Conservation (phyloP, 345 rosid genomes). For the Noccaea caerulescens region DNA sequence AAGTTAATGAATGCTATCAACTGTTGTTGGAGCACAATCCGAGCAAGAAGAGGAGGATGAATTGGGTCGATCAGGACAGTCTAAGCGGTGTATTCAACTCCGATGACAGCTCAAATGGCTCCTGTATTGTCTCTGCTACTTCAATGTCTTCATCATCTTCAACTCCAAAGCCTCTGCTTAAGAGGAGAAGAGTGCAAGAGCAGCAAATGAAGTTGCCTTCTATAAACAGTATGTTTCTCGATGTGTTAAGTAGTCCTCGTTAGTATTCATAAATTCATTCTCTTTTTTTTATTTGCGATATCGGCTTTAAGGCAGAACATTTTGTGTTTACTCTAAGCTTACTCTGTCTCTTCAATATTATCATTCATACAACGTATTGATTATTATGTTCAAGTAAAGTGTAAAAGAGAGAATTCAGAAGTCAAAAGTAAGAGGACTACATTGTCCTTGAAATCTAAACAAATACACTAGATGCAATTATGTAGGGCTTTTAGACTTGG, state of each 20-base stretch:
- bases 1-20: constrained; percentile 64
- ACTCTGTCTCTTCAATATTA: constrained; percentile 5
- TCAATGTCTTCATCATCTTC: constrained; percentile 56
- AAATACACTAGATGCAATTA: neutral
- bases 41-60: constrained; percentile 59
- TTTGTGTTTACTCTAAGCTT: constrained; percentile 33
- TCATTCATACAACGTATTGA: neutral
- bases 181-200: constrained; percentile 67
- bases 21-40: constrained; percentile 54
- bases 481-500: neutral
- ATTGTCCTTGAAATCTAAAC: constrained; percentile 38
- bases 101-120: constrained; percentile 64
- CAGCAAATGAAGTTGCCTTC: constrained; percentile 75
- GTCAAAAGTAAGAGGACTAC: constrained; percentile 29
- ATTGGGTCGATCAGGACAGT: constrained; percentile 48
- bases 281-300: constrained; percentile 17
- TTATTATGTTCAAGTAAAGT: neutral
- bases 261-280: constrained; percentile 43
- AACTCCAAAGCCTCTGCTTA: constrained; percentile 51
- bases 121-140: constrained; percentile 47
- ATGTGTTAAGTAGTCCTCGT: constrained; percentile 71
- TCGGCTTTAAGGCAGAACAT: constrained; percentile 9
- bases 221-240: constrained; percentile 60
- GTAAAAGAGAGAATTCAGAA: constrained; percentile 14
- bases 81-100: constrained; percentile 64